Evolutionary conservation across 306 rosid species (phyloP).

Genomic region (Castanea sativa): DNA sequence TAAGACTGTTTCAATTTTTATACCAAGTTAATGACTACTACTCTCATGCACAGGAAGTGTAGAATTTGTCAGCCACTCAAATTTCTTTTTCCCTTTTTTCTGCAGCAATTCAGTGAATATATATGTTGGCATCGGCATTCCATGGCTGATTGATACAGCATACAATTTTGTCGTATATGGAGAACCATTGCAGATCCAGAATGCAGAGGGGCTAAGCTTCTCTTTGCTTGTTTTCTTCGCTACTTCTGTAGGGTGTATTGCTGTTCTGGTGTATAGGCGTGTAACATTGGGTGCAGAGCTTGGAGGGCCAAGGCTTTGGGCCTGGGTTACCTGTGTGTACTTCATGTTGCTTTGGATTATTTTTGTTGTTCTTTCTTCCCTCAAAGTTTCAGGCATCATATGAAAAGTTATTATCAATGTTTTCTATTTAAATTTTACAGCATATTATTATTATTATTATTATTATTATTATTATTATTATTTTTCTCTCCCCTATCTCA

Average conservation of each 20-base stretch:
- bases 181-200: slow-evolving; percentile 66
- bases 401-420: slow-evolving; percentile 19
- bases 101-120: slow-evolving; percentile 92
- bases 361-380: slow-evolving; percentile 79
- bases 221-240: slow-evolving; percentile 73
- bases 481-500: neutral
- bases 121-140: slow-evolving; percentile 91
- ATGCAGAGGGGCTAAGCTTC: slow-evolving; percentile 87
- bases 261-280: slow-evolving; percentile 77
- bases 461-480: neutral
- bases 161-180: slow-evolving; percentile 71
- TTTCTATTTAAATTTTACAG: no score
- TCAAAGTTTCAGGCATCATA: slow-evolving; percentile 70
- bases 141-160: slow-evolving; percentile 82
- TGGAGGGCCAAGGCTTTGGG: slow-evolving; percentile 96
- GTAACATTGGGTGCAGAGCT: slow-evolving; percentile 80
- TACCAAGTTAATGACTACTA: slow-evolving; percentile 3
- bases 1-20: slow-evolving; percentile 1
- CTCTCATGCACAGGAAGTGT: neutral
- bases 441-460: neutral
- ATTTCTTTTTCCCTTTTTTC: slow-evolving; percentile 13
- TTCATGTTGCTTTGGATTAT: slow-evolving; percentile 80
- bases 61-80: slow-evolving; percentile 10
- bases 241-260: slow-evolving; percentile 77
- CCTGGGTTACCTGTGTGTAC: slow-evolving; percentile 66